Evolutionary conservation across 2,329 filamentous ascomycete species (phyloP), one percentile per base, ranked within the genome.

Genomic region (Pyrenophora tritici-repentis): DNA sequence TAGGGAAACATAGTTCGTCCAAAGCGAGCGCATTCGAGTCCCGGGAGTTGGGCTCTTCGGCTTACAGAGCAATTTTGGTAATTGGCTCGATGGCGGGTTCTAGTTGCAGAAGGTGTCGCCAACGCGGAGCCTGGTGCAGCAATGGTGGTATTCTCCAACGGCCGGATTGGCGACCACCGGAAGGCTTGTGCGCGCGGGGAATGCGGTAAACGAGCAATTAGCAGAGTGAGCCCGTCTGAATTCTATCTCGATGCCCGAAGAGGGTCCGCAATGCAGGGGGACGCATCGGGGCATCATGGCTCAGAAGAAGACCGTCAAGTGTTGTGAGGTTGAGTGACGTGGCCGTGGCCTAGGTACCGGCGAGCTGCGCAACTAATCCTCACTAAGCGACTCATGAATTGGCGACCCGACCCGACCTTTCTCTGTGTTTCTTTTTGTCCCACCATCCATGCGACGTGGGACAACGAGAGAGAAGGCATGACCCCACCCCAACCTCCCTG

Each of bases 251-350:
- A 55, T 53, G 59, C 61, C 59, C 61, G 60, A 61, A 55, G 37
- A 50, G 41, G 60, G 58, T 47, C 56, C 53, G 55, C 54, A 51
- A 57, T 67, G 66, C 68, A 70, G 60, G 67, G 65, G 63, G 61
- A 48, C 44, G 48, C 56, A 53, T 58, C 43, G 53, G 50, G 56
- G 53, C 51, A 50, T 42, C 42, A 58, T 56, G 57, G 56, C 57
- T 53, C 58, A 60, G 53, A 50, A 50, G 26, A 10, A 50, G 51
- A 59, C 34, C 46, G 42, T 37, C 49, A 42, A 50, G 55, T 48
- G 59, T 56, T 65, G 65, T 65, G 63, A 58, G 55, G 61, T 57
- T 47, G 59, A 50, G 55, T 68, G 67, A 70, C 66, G 66, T 67
- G 66, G 58, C 58, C 50, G 48, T 35, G 47, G 41, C 47, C 56